phyloP scores from a whole-genome alignment of 352 stramenopile genomes.

The Plasmopara halstedii region DNA sequence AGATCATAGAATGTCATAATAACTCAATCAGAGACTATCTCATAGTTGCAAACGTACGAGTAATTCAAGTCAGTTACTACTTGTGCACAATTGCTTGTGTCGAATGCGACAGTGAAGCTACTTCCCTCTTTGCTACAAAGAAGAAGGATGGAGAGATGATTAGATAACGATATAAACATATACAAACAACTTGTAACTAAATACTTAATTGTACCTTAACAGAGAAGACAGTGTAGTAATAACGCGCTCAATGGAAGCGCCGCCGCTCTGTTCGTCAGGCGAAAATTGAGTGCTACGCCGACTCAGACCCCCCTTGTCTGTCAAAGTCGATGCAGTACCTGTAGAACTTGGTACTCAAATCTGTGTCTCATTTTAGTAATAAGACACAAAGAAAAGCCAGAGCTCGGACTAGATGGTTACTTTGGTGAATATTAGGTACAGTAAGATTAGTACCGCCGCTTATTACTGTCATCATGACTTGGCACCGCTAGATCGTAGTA shows the following conservation, averaged over 20 bases:
- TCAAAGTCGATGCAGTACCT: constrained; percentile 5
- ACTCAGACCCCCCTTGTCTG: constrained; percentile 12
- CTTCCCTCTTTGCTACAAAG: constrained; percentile 2
- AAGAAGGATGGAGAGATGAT: neutral
- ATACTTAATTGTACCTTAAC: neutral
- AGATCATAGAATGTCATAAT: constrained; percentile 2
- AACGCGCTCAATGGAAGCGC: neutral
- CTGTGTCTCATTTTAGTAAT: too few relatives aligned
- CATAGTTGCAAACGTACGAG: neutral
- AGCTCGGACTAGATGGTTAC: too few relatives aligned
- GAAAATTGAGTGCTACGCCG: constrained; percentile 26
- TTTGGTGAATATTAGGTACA: too few relatives aligned
- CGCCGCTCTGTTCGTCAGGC: constrained; percentile 9
- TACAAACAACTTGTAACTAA: neutral
- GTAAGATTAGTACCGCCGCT: too few relatives aligned
- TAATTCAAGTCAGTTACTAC: constrained; percentile 3
- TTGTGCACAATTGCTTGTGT: constrained; percentile 3
- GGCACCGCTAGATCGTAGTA: too few relatives aligned
- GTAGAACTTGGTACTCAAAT: neutral
- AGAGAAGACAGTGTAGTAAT: neutral
- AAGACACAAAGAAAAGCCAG: too few relatives aligned
- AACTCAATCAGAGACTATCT: neutral
- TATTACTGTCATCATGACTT: too few relatives aligned
- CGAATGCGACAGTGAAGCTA: constrained; percentile 20
- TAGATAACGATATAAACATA: neutral